Percentiles rank a stretch among this genome's conserved stretches.
Conservation (phyloP, 192 early-diverging fungal species). For the Geranomyces michiganensis region DNA sequence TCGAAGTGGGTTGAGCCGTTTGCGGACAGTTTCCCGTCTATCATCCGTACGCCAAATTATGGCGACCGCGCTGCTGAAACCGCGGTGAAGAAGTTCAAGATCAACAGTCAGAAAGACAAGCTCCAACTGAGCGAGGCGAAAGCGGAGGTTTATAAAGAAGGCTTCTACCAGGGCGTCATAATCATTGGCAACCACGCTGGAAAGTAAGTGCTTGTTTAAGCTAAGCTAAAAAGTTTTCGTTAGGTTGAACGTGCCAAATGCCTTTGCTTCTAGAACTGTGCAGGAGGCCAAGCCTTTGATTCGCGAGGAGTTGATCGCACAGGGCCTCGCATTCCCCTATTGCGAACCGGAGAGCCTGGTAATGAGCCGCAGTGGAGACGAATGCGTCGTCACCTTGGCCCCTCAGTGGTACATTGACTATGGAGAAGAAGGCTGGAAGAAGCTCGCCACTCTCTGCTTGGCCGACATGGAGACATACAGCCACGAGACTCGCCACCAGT, state of each 20-base stretch:
- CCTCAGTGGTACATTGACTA: conserved; percentile 99
- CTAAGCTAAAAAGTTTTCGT: too few relatives aligned
- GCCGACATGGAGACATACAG: conserved; percentile 77
- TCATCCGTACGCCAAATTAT: conserved; percentile 84
- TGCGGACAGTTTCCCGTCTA: conserved; percentile 61
- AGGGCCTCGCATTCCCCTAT: conserved; percentile 79
- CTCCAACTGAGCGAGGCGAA: conserved; percentile 90
- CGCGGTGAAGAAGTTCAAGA: conserved; percentile 89
- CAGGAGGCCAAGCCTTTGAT: conserved; percentile 90
- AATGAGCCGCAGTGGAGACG: conserved; percentile 92
- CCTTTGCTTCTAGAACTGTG: conserved; percentile 53
- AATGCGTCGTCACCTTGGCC: conserved; percentile 94
- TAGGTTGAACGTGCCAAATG: not conserved
- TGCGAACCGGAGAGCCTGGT: conserved; percentile 94
- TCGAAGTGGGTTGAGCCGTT: conserved; percentile 84
- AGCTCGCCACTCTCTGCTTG: conserved; percentile 73
- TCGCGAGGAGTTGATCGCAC: conserved; percentile 71
- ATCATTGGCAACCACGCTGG: conserved; percentile 81
- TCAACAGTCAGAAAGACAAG: conserved; percentile 96
- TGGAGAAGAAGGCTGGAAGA: conserved; percentile 86
- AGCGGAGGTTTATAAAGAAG: conserved; percentile 95
- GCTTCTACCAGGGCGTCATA: conserved; percentile 92
- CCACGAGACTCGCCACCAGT: conserved; percentile 81
- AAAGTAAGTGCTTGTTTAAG: conserved; percentile 31
- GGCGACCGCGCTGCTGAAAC: conserved; percentile 84